Evolutionary conservation across 1,284 basidiomycete genomes (phyloP), one percentile per base, ranked within the genome.

Genomic region (Ganoderma lucidum): DNA sequence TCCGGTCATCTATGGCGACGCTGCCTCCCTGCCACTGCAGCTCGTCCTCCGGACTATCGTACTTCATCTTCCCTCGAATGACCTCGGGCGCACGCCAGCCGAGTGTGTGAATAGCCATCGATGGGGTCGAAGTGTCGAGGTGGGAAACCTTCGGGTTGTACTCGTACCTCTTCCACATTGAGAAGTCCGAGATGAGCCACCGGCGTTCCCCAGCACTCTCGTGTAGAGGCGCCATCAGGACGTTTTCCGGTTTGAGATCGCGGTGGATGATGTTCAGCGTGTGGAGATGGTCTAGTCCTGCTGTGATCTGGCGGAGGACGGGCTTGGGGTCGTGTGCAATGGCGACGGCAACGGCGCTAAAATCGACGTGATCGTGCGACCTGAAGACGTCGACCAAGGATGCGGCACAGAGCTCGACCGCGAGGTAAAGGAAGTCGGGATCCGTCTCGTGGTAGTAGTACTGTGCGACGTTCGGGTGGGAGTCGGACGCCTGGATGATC

Each of bases 161-260:
- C 73, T 98, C 96, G 41, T 98, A 86, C 78, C 94, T 95, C 79
- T 96, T 96, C 78, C 96, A 97, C 60, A 98, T 85, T 30, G 96
- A 96, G 79, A 98, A 98, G 80, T 98, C 96, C 1, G 96, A 97
- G 68, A 98, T 97, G 61, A 98, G 84, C 95, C 98, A 96, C 51
- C 94, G 85, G 74, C 96, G 89, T 1, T 41, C 8, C 10, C 85
- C 85, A 19, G 78, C 81, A 71, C 81, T 82, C 72, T 80, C 81
- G n/a, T 83, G 82, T 39, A 77, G 78, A 28, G 88, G 89, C 88
- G 30, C 84, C 83, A 99, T 88, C 10, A 99, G 87, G 67, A 99
- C 99, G 78, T 99, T 99, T 81, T 98, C 97, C 6, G 97, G 97
- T 79, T 99, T 99, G 81, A 99, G 97, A 79, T 99, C 97, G 37